Conservation (phyloP, 2,329 filamentous ascomycete species). For the Chaetomium olivaceum region DNA sequence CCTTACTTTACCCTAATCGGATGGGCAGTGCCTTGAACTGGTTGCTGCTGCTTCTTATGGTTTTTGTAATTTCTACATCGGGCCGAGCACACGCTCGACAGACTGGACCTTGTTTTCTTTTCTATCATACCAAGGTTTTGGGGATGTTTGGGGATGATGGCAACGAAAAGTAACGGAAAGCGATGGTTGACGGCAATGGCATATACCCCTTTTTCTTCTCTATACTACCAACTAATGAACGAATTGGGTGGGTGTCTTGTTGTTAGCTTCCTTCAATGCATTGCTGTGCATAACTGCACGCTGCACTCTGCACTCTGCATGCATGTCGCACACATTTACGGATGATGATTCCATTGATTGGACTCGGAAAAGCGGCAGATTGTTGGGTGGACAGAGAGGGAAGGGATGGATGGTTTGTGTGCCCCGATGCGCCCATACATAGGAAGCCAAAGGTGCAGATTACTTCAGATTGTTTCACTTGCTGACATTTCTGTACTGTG, state of each 20-base stretch:
- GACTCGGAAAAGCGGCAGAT: background rate
- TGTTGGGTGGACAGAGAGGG: background rate
- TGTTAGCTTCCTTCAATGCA: background rate
- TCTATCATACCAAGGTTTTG: background rate
- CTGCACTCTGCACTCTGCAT: background rate
- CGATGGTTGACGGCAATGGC: background rate
- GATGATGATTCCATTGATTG: background rate
- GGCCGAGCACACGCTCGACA: background rate
- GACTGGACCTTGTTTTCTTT: background rate
- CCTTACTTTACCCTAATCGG: background rate
- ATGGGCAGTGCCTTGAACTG: background rate
- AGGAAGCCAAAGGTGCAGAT: background rate
- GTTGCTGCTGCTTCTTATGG: background rate
- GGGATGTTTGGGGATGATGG: background rate
- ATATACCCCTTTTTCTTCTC: constrained; percentile 6
- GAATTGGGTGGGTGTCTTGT: background rate
- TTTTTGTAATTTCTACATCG: background rate
- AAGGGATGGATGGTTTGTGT: background rate
- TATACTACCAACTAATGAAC: background rate
- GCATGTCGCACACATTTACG: background rate
- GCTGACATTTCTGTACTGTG: background rate
- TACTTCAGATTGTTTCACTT: background rate
- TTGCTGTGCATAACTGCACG: background rate
- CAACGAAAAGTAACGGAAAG: background rate
- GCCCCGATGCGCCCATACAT: background rate